Base-by-base conservation (phyloP, 23 red algal species). In the Porphyridium purpureum region DNA sequence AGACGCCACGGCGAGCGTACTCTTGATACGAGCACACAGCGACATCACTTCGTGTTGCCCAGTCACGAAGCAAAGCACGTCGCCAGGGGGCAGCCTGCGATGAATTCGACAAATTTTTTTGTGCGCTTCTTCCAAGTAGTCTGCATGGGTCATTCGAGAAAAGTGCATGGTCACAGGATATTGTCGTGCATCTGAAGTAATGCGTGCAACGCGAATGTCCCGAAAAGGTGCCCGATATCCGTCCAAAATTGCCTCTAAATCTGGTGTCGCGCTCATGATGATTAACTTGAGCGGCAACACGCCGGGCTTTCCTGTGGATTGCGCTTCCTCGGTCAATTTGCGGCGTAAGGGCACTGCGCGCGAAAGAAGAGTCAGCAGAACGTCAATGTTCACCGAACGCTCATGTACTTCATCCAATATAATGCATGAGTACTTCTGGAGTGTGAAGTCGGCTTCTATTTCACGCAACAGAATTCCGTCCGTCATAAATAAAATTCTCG, bases 341-440 rank as follows among this genome's bases (percentile, higher is more conserved):
- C 66, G 49, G 6, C 78, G 78, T 5, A 80, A 53, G 22, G 30
- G 21, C 24, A 79, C 61, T 15, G 47, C 64, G 19, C 80, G 62
- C 7, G 59, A 69, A 8, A 95, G 50, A n/a, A 95, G 50, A 19
- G 62, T 52, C 8, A 84, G 48, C 32, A 95, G 17, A n/a, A 95
- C 21, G 49, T 95, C 88, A 3, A 72, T 95, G 26, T 72, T 57
- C 2, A 95, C 31, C 30, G 66, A 67, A 23, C 88, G 40, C 59
- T 95, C 88, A 64, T 95, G 88, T 28, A 57, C 79, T 41, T 95
- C 88, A 50, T 95, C 88, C 21, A 95, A 64, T 14, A 95, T 56
- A 15, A 95, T 57, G 2, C 54, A 60, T 4, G 72, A 83, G 42
- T 80, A 95, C 30, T 42, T 48, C 17, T n/a, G 50, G 27, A 80